A percentile compares a stretch with the other conserved stretches of the same genome.
Evolutionary conservation across 2,329 filamentous ascomycete genomes (phyloP).

Genomic region (Apiospora sp.): DNA sequence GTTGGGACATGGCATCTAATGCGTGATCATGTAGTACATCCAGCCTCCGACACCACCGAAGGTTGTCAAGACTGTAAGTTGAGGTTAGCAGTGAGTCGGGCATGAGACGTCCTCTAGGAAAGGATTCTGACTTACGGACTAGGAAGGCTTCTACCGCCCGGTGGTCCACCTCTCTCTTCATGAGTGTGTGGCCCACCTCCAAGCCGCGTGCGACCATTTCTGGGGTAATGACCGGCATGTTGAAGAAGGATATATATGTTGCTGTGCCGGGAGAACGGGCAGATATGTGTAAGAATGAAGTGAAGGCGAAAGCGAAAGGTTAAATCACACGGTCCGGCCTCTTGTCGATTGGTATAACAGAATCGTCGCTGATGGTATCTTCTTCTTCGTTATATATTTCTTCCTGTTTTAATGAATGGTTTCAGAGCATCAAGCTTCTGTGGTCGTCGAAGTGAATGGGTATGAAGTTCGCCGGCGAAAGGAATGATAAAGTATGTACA

Average conservation of each 20-base stretch:
- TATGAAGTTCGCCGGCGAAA: slow-evolving; percentile 17
- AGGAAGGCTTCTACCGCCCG: slow-evolving; percentile 3
- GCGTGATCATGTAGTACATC: slow-evolving; percentile 21
- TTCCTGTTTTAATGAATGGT: not conserved
- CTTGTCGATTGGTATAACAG: not conserved
- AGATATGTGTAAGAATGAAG: not conserved
- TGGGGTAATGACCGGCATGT: slow-evolving; percentile 11
- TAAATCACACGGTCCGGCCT: not conserved
- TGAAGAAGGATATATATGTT: not conserved
- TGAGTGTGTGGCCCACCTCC: not conserved
- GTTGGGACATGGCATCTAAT: not conserved
- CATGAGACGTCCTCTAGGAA: too few species aligned
- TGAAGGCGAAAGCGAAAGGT: not conserved
- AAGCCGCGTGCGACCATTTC: slow-evolving; percentile 10
- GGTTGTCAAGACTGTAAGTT: not conserved
- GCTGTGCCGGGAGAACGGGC: not conserved
- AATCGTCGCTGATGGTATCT: not conserved
- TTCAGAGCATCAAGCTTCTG: slow-evolving; percentile 8
- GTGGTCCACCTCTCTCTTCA: slow-evolving; percentile 15
- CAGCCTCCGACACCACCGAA: slow-evolving; percentile 4
- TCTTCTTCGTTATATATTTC: not conserved
- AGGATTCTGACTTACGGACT: slow-evolving; percentile 1
- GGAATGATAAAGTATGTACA: not conserved
- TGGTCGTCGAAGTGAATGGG: not conserved
- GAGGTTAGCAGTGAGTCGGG: not conserved